These are phyloP conservation scores for Zygotorulaspora mrakii DNA, from an alignment of 1,139 yeast genomes.

Conservation along the genomic window DNA sequence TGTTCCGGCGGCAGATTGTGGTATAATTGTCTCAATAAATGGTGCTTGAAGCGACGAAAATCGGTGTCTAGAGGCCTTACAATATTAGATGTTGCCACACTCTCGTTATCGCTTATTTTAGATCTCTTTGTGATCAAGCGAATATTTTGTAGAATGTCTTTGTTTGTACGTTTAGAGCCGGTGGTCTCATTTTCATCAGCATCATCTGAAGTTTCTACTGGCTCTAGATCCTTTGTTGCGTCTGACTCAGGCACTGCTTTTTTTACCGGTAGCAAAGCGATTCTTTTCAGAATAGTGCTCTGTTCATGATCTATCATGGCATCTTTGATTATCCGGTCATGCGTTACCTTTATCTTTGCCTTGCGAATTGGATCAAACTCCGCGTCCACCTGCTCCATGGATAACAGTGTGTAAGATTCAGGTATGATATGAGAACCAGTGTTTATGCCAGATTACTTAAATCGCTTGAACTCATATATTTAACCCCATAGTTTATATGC, in stretches of 20 bases:
- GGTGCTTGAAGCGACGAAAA: slow-evolving; percentile 21
- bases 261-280: slow-evolving; percentile 22
- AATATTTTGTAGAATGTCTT: slow-evolving; percentile 7
- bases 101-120: not conserved
- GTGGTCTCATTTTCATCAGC: not conserved
- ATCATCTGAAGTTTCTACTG: too few species aligned
- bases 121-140: slow-evolving; percentile 10
- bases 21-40: slow-evolving; percentile 25
- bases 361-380: slow-evolving; percentile 32
- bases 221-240: too few species aligned
- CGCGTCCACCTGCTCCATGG: slow-evolving; percentile 23
- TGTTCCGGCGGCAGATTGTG: slow-evolving; percentile 25
- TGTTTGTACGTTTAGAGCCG: slow-evolving; percentile 2
- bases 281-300: slow-evolving; percentile 14
- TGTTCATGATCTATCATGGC: slow-evolving; percentile 23
- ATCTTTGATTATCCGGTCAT: slow-evolving; percentile 25
- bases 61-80: slow-evolving; percentile 14
- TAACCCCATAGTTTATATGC: too few species aligned
- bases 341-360: slow-evolving; percentile 21
- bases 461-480: too few species aligned
- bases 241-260: too few species aligned
- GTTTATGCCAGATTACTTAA: too few species aligned
- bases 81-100: not conserved
- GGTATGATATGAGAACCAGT: too few species aligned
- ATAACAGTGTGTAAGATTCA: too few species aligned